These are phyloP conservation scores for Arctostaphylos glauca DNA, from an alignment of 148 eudicot genomes.

Conservation along the genomic window DNA sequence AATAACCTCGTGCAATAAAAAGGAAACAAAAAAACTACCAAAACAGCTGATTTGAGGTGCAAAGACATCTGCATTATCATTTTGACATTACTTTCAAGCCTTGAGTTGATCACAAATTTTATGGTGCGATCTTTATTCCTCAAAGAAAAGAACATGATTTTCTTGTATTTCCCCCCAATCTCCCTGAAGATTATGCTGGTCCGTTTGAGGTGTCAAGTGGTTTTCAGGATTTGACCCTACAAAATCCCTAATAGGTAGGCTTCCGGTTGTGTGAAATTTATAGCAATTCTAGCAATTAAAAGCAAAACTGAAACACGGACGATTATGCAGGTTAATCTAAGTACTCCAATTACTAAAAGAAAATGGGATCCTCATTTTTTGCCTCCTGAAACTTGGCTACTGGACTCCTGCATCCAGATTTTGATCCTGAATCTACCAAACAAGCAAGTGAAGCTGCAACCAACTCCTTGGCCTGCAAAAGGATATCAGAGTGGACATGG, in stretches of 20 bases:
- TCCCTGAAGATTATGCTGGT: neutral
- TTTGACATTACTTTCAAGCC: neutral
- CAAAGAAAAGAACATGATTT: neutral
- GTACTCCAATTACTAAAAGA: constrained; percentile 6
- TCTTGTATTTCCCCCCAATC: neutral
- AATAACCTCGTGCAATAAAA: neutral
- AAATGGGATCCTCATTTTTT: constrained; percentile 19
- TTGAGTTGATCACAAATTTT: neutral
- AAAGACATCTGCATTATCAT: neutral
- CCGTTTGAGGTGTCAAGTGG: neutral
- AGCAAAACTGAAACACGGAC: neutral
- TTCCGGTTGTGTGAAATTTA: neutral
- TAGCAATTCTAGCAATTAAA: neutral
- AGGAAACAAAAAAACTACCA: neutral
- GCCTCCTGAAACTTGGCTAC: constrained; percentile 74
- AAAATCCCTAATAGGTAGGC: neutral
- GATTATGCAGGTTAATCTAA: constrained; percentile 6
- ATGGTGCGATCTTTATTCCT: neutral
- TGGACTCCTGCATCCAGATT: constrained; percentile 47
- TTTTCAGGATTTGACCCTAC: neutral
- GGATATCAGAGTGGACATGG: neutral
- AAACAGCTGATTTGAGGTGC: neutral
- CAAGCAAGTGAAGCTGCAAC: constrained; percentile 80
- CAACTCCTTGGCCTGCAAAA: constrained; percentile 67
- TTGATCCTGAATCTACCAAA: constrained; percentile 53